These are phyloP conservation scores for Syzygium jambos DNA, from an alignment of 345 rosid genomes.

Conservation along the genomic window DNA sequence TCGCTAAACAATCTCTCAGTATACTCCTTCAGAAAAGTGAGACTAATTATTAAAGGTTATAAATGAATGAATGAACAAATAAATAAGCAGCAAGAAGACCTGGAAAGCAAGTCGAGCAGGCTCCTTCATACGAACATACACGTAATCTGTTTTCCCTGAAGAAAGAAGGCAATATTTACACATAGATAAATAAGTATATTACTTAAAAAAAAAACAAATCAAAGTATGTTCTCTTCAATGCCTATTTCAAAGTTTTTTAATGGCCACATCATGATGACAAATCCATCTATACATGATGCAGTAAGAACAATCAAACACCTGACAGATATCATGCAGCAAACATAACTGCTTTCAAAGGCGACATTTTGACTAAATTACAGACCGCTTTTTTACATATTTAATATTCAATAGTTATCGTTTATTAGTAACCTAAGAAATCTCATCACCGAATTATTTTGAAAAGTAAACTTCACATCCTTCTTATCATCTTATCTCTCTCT, in stretches of 20 bases:
- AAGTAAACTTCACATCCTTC: not conserved
- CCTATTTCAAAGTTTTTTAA: not conserved
- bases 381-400: not conserved
- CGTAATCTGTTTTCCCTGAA: slow-evolving; percentile 87
- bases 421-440: not conserved
- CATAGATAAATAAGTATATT: not conserved
- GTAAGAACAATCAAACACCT: not conserved
- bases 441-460: not conserved
- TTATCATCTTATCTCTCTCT: not conserved
- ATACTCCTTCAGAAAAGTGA: not conserved
- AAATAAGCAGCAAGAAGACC: slow-evolving; percentile 38
- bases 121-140: slow-evolving; percentile 59
- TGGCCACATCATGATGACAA: not conserved
- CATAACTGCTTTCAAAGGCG: not conserved
- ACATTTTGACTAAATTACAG: not conserved
- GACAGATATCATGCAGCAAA: not conserved
- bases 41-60: not conserved
- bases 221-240: not conserved
- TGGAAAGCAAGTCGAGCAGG: slow-evolving; percentile 63
- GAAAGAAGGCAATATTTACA: not conserved
- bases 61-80: slow-evolving; percentile 1
- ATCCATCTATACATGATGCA: not conserved
- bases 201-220: not conserved
- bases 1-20: not conserved
- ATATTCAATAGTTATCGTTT: not conserved